Percentiles rank a stretch among this genome's conserved stretches.
Evolutionary conservation across 148 eudicot genomes (phyloP).

Genomic region (Vaccinium vitisidaea): DNA sequence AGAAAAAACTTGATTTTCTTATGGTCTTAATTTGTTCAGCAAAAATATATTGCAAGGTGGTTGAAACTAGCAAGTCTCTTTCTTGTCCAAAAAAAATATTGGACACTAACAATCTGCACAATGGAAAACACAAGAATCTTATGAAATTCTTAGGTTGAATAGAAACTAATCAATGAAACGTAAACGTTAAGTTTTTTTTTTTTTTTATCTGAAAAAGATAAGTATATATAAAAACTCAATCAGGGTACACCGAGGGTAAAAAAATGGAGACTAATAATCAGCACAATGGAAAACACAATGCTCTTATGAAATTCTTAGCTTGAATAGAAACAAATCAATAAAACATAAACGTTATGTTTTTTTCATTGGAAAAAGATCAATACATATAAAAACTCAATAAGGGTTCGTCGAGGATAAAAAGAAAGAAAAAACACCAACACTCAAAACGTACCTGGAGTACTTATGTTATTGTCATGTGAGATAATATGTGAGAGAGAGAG

Average conservation of each 20-base stretch:
- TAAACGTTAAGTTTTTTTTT: too few relatives aligned
- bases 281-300: constrained; percentile 14
- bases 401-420: not conserved
- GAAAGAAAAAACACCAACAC: not conserved
- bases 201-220: too few relatives aligned
- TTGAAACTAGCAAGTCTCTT: constrained; percentile 3
- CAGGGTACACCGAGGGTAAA: not conserved
- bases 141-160: too few relatives aligned
- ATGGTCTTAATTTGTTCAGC: not conserved
- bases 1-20: not conserved
- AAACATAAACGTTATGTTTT: too few relatives aligned
- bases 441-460: too few relatives aligned
- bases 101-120: constrained; percentile 15
- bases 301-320: not conserved
- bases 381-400: too few relatives aligned
- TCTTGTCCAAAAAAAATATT: constrained; percentile 6
- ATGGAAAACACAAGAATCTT: constrained; percentile 10
- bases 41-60: not conserved
- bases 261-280: constrained; percentile 12
- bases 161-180: too few relatives aligned
- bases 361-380: too few relatives aligned
- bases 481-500: constrained; percentile 5
- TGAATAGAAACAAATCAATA: too few relatives aligned
- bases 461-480: not conserved
- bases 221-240: too few relatives aligned